Conservation (phyloP, 2,329 filamentous ascomycete genomes). For the Helminthosporium solani region DNA sequence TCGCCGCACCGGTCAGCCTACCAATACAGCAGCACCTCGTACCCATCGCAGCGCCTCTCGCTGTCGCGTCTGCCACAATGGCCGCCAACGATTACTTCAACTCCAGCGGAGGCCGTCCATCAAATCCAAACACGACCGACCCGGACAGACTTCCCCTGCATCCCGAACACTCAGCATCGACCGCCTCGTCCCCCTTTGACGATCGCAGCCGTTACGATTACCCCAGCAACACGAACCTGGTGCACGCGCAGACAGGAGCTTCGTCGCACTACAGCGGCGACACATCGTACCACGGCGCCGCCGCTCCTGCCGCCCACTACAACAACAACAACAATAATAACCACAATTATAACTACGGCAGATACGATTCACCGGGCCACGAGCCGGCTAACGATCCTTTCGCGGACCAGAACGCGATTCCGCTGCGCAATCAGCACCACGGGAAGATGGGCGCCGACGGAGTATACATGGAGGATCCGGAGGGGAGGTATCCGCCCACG, state of each 20-base stretch:
- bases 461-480: slow-evolving; percentile 43
- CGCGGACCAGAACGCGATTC: slow-evolving; percentile 51
- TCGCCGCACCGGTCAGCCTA: not conserved
- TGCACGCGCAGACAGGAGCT: slow-evolving; percentile 48
- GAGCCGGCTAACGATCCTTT: slow-evolving; percentile 55
- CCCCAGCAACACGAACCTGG: slow-evolving; percentile 33
- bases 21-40: not conserved
- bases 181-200: slow-evolving; percentile 32
- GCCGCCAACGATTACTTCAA: slow-evolving; percentile 63
- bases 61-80: slow-evolving; percentile 33
- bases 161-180: slow-evolving; percentile 21
- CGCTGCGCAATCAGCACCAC: slow-evolving; percentile 41
- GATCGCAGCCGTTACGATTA: slow-evolving; percentile 51
- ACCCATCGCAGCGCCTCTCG: not conserved
- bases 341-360: no score
- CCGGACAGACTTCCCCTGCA: slow-evolving; percentile 40
- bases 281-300: slow-evolving; percentile 58
- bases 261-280: slow-evolving; percentile 53
- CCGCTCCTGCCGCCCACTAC: slow-evolving; percentile 33
- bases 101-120: slow-evolving; percentile 40
- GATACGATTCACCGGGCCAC: slow-evolving; percentile 46
- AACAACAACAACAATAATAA: slow-evolving; percentile 15
- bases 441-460: slow-evolving; percentile 39
- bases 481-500: slow-evolving; percentile 36
- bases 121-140: slow-evolving; percentile 40